phyloP scores from a whole-genome alignment of 176 grass and related monocot genomes.

The Tuctoria greenei region DNA sequence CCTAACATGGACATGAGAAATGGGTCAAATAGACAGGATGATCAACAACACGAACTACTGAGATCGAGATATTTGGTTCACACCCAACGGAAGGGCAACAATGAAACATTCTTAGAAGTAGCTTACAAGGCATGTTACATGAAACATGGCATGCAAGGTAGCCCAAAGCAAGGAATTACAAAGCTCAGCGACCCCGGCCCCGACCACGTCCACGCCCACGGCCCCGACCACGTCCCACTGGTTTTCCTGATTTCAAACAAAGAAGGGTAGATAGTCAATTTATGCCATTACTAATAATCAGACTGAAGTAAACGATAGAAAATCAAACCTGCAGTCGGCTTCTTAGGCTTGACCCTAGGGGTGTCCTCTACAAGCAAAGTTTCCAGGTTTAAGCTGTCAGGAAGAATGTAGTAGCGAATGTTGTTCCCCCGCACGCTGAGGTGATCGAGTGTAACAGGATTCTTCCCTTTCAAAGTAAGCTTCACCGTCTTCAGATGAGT shows the following conservation, averaged over 20 bases:
- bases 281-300: background rate
- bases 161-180: slow-evolving; percentile 14
- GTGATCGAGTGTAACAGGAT: slow-evolving; percentile 84
- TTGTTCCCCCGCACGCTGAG: slow-evolving; percentile 93
- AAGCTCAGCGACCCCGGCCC: slow-evolving; percentile 56
- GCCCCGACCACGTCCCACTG: slow-evolving; percentile 73
- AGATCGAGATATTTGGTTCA: slow-evolving; percentile 11
- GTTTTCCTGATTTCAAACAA: slow-evolving; percentile 52
- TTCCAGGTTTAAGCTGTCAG: slow-evolving; percentile 91
- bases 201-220: slow-evolving; percentile 80
- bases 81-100: slow-evolving; percentile 28
- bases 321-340: slow-evolving; percentile 65
- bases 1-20: slow-evolving; percentile 14
- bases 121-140: slow-evolving; percentile 30
- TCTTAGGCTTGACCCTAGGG: slow-evolving; percentile 83
- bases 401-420: slow-evolving; percentile 91
- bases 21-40: slow-evolving; percentile 21
- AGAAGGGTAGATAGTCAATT: slow-evolving; percentile 17
- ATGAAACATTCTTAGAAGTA: slow-evolving; percentile 31
- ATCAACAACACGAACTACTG: slow-evolving; percentile 35
- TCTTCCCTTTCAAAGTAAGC: slow-evolving; percentile 88
- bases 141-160: slow-evolving; percentile 23
- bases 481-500: slow-evolving; percentile 89
- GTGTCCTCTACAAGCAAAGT: slow-evolving; percentile 89
- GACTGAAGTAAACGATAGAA: background rate